Percentiles rank a stretch among this genome's conserved stretches.
Conservation (phyloP, 257 asterid species). For the Forsythia viridissima region DNA sequence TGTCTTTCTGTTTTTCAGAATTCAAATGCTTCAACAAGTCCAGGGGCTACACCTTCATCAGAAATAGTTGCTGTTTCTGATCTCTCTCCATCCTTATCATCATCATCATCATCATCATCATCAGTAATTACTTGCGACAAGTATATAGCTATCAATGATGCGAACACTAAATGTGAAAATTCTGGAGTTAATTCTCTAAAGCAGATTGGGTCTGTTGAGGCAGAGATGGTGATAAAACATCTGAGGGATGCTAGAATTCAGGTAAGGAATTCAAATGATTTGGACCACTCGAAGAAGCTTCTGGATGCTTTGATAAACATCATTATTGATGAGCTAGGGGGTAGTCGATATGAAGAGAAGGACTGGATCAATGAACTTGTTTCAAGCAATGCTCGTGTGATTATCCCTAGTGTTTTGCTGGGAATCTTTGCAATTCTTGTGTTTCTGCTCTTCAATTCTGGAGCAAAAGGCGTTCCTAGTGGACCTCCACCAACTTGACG, state of each 20-base stretch:
- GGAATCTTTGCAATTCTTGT: conserved; percentile 34
- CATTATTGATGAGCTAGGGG: conserved; percentile 42
- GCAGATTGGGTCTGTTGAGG: conserved; percentile 40
- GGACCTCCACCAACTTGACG: conserved; percentile 56
- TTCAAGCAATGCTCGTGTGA: conserved; percentile 32
- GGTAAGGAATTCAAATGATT: conserved; percentile 39
- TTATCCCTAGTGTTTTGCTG: conserved; percentile 38
- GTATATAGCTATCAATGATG: conserved; percentile 9
- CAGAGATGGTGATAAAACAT: conserved; percentile 47
- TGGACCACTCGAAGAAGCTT: conserved; percentile 51
- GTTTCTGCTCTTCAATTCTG: conserved; percentile 24
- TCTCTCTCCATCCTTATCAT: conserved; percentile 35
- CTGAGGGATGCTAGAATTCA: conserved; percentile 53
- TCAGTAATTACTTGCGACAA: conserved; percentile 31
- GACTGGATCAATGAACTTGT: conserved; percentile 36
- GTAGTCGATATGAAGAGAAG: conserved; percentile 42
- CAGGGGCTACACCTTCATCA: conserved; percentile 28
- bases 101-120: conserved; percentile 35
- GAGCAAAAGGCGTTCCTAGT: conserved; percentile 12
- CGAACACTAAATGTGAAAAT: conserved; percentile 1
- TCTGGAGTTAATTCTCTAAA: conserved; percentile 21
- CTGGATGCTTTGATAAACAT: conserved; percentile 46
- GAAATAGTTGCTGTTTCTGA: conserved; percentile 33
- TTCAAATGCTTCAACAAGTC: conserved; percentile 20
- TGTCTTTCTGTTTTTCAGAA: conserved; percentile 34